Evolutionary conservation across 345 rosid genomes (phyloP).

Genomic region (Adansonia digitata): DNA sequence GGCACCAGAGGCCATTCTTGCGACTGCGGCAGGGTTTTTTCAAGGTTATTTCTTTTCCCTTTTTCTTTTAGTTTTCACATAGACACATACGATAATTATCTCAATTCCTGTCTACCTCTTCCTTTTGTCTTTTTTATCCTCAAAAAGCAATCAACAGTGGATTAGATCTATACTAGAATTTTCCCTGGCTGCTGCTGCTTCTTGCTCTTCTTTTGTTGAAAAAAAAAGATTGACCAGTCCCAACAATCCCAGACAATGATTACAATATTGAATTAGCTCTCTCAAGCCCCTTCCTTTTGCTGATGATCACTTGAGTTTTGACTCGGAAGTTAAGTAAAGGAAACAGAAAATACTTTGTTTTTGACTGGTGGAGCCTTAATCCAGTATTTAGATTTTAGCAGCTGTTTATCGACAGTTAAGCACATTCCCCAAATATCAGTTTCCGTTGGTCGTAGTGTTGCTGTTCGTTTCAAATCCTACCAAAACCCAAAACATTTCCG

Average conservation of each 20-base stretch:
- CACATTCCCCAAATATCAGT: slow-evolving; percentile 35
- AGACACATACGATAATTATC: not conserved
- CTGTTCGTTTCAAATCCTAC: slow-evolving; percentile 5
- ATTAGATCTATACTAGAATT: not conserved
- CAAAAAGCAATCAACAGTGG: not conserved
- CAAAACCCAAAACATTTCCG: slow-evolving; percentile 7
- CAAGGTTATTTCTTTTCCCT: slow-evolving; percentile 44
- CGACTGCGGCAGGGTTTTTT: slow-evolving; percentile 95
- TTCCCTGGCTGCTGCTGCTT: not conserved
- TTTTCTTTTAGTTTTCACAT: not conserved
- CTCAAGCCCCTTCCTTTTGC: not conserved
- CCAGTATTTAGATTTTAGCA: slow-evolving; percentile 9
- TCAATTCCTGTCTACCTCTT: not conserved
- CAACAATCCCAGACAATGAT: not conserved
- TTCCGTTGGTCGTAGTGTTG: slow-evolving; percentile 10
- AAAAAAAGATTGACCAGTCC: not conserved
- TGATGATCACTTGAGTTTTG: not conserved
- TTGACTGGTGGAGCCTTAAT: slow-evolving; percentile 26
- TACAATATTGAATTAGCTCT: not conserved
- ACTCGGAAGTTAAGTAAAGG: not conserved
- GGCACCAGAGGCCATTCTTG: slow-evolving; percentile 97
- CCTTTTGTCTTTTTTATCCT: not conserved
- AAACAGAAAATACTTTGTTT: not conserved
- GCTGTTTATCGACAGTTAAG: slow-evolving; percentile 22
- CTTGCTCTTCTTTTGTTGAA: not conserved